Base-by-base conservation (phyloP, 2,329 filamentous ascomycete genomes). In the Colletotrichum plurivorum region DNA sequence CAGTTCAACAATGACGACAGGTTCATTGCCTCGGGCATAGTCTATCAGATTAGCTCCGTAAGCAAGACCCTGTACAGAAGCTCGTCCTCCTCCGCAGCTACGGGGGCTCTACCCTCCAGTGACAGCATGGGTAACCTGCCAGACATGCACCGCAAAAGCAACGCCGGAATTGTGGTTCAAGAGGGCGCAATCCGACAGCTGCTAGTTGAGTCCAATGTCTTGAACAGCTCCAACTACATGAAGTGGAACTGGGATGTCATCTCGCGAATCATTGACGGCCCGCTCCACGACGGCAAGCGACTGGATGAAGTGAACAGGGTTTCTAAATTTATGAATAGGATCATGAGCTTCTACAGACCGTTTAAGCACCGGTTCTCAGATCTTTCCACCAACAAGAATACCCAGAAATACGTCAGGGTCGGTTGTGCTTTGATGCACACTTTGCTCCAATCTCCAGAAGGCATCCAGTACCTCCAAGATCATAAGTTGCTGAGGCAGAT, bases 221-320 rank as follows among this genome's bases (percentile, higher is more conserved):
- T 98, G 53, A 93, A 92, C 71, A 96, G 93, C 69, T 94, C 94
- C 71, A 98, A 97, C 74, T 97, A 93, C 76, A 86, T 90, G 46
- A 99, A 99, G 78, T 99, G 96, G 96, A 95, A 97, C 77, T 99
- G 97, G 96, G 94, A 97, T 71, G 85, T 97, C 45, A 94, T 99
- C 49, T 88, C 95, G 67, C 93, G 92, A 74, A 90, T 98, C 60
- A 95, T 99, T 43, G 95, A 98, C 77, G 97, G 96, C 0, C 96
- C 97, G 1, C 82, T 99, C 22, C 92, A 94, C 25, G 97, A 94
- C 73, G 92, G 95, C 1, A 98, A 97, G 79, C 89, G 96, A 12
- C 86, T 99, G 5, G 95, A 98, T 73, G 96, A 99, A 80, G 95
- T 95, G 0, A 93, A 97, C 77, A 95, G 94, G 78, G 94, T 93